phyloP scores from a whole-genome alignment of 106 monocot genomes.

The Posidonia australis region DNA sequence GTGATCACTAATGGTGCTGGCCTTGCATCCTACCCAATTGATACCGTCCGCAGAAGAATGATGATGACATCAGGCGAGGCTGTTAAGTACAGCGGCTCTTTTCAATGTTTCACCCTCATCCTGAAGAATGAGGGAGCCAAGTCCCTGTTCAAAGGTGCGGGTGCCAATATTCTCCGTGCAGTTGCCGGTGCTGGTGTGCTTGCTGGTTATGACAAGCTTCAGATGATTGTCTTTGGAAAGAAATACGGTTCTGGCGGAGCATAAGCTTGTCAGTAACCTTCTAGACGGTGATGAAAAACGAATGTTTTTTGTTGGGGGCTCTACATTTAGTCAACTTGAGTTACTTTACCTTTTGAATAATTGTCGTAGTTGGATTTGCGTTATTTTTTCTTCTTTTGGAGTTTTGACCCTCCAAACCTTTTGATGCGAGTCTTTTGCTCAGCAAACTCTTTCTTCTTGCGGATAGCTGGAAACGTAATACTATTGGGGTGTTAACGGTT shows the following conservation, averaged over 20 bases:
- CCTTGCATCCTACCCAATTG: conserved; percentile 21
- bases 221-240: conserved; percentile 22
- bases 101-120: conserved; percentile 14
- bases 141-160: conserved; percentile 22
- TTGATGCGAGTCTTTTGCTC: conserved; percentile 2
- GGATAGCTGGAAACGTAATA: not conserved
- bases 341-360: not conserved
- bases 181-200: conserved; percentile 25
- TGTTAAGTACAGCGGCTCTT: conserved; percentile 24
- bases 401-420: conserved; percentile 4
- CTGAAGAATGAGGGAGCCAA: conserved; percentile 25
- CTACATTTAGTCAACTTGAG: not conserved
- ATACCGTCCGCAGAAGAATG: conserved; percentile 28
- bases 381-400: conserved; percentile 3
- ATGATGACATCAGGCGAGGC: conserved; percentile 27
- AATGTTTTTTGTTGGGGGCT: not conserved
- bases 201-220: conserved; percentile 25
- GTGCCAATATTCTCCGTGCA: conserved; percentile 21
- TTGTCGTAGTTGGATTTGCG: not conserved
- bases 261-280: not conserved
- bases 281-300: conserved; percentile 15
- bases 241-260: conserved; percentile 21
- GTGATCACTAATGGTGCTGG: conserved; percentile 22
- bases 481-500: too few relatives aligned
- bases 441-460: not conserved